These are phyloP conservation scores for Leucocoprinus birnbaumii DNA, from an alignment of 768 basidiomycete genomes.

Conservation along the genomic window DNA sequence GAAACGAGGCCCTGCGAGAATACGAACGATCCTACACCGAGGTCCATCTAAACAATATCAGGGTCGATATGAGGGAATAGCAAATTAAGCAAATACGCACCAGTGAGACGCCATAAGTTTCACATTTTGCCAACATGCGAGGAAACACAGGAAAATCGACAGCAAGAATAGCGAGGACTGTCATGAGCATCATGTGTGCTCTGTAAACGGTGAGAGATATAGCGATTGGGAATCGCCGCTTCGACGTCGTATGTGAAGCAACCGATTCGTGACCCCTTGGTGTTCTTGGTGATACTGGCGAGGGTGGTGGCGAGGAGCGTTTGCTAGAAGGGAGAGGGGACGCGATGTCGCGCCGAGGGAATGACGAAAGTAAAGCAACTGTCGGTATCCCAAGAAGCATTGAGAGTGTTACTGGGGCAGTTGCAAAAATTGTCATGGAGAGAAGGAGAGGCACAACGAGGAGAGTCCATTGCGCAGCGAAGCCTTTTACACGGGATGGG, in stretches of 20 bases:
- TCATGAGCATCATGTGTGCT: constrained; percentile 95
- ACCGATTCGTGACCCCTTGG: constrained; percentile 16
- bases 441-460: constrained; percentile 79
- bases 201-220: constrained; percentile 86
- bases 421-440: constrained; percentile 75
- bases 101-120: constrained; percentile 92
- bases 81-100: constrained; percentile 42
- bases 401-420: constrained; percentile 50
- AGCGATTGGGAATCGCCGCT: constrained; percentile 38
- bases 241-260: too few species aligned
- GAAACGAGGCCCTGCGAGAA: constrained; percentile 94
- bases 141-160: constrained; percentile 97
- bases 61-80: background rate
- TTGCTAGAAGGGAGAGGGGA: constrained; percentile 50
- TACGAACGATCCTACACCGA: constrained; percentile 96
- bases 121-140: constrained; percentile 84
- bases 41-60: constrained; percentile 74
- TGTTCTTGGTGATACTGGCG: too few species aligned
- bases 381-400: constrained; percentile 45
- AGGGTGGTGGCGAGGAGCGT: too few species aligned
- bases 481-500: constrained; percentile 32
- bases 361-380: constrained; percentile 35
- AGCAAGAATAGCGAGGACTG: constrained; percentile 85
- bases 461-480: constrained; percentile 54
- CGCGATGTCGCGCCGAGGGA: constrained; percentile 38